A percentile compares a stretch with the other conserved stretches of the same genome.
These are phyloP conservation scores for Endoconidiophora laricicola DNA, from an alignment of 2,329 filamentous ascomycete species.

Conservation along the genomic window DNA sequence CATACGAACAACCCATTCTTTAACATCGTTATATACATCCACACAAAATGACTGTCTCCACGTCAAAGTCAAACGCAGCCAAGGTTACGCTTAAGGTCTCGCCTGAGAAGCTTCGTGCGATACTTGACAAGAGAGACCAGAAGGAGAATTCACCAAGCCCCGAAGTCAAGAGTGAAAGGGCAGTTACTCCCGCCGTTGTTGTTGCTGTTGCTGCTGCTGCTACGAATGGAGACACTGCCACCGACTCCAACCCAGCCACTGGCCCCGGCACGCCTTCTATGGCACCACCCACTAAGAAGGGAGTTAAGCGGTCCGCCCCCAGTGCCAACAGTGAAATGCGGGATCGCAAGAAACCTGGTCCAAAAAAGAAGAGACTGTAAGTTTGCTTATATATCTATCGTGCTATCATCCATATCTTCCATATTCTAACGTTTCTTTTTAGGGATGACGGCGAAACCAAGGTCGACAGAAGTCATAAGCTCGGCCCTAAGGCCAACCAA, in stretches of 20 bases:
- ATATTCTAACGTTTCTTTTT: constrained; percentile 18
- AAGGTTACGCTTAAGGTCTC: constrained; percentile 38
- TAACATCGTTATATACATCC: neutral
- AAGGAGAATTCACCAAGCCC: constrained; percentile 29
- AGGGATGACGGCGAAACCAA: constrained; percentile 43
- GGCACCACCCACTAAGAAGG: constrained; percentile 62
- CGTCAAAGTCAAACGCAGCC: constrained; percentile 18
- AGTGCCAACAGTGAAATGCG: constrained; percentile 50
- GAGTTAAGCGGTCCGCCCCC: constrained; percentile 50
- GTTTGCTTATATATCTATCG: constrained; percentile 51
- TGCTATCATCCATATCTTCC: constrained; percentile 5
- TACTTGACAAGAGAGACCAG: constrained; percentile 24
- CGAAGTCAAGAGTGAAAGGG: constrained; percentile 19
- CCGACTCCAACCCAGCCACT: constrained; percentile 43
- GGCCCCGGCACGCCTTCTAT: constrained; percentile 41
- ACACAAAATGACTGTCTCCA: constrained; percentile 9
- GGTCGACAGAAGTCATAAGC: constrained; percentile 49
- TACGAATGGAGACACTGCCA: constrained; percentile 37
- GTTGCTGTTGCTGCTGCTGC: constrained; percentile 19
- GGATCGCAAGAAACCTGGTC: constrained; percentile 71
- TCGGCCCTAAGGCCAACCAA: constrained; percentile 90
- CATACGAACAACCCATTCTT: neutral
- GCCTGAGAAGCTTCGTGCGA: constrained; percentile 31
- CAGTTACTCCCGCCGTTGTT: neutral
- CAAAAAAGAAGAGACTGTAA: constrained; percentile 72